Evolutionary conservation across 495 filamentous ascomycete genomes (phyloP).

Genomic region (Talaromyces wortmannii): DNA sequence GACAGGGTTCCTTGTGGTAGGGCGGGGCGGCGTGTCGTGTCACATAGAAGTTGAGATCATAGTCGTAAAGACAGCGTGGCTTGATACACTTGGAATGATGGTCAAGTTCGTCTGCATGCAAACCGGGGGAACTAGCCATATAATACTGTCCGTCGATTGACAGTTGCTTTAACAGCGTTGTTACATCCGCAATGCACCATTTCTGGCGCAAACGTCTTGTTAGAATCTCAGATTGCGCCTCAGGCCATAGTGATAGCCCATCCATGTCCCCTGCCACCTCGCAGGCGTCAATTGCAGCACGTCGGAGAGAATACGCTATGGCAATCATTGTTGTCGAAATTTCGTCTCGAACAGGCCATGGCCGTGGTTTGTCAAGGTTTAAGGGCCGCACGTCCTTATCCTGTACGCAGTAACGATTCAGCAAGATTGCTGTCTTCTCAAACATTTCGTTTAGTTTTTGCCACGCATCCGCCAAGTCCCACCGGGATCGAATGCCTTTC

Average conservation of each 20-base stretch:
- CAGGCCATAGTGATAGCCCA: neutral
- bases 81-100: neutral
- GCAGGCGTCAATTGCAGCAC: neutral
- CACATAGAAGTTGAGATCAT: neutral
- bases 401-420: neutral
- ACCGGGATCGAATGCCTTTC: too few species aligned
- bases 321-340: neutral
- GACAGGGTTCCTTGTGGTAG: neutral
- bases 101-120: neutral
- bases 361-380: neutral
- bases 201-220: neutral
- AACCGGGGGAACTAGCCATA: neutral
- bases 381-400: neutral
- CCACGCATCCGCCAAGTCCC: too few species aligned
- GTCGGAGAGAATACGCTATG: neutral
- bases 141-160: constrained; percentile 1
- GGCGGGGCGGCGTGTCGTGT: neutral
- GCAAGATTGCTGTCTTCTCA: neutral
- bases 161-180: neutral
- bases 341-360: neutral
- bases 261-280: too few species aligned
- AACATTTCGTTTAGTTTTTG: neutral
- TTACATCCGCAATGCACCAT: constrained; percentile 3
- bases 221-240: neutral
- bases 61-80: neutral